Evolutionary conservation across 169 alveolate species (phyloP), one percentile per base, ranked within the genome.

Genomic region (Cryptosporidium bovis): DNA sequence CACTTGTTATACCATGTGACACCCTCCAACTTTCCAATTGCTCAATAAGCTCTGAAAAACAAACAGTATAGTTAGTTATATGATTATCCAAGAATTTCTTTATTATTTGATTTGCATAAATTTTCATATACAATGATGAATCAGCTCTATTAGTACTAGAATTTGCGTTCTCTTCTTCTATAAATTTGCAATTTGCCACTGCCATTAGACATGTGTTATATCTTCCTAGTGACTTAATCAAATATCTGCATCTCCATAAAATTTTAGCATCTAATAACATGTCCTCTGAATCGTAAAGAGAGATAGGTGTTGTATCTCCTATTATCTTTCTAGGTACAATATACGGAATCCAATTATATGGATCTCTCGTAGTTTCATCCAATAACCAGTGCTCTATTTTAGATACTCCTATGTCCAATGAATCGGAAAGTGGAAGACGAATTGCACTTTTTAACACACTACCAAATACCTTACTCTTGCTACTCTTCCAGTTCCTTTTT

Each of bases 11-110:
- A 12, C 51, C 44, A 44, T 77, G 85, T 15, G 58, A 36, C 7
- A 56, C 64, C 34, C 85, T 77, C 85, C 85, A 77, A 12, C 85
- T 77, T 33, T 77, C 85, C 58, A 77, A 77, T 33, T 77, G 85
- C 3, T 18, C 62, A 36, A 77, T 24, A 24, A 77, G 27, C 31
- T 77, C 85, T 2, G 85, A 77, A 53, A 77, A 77, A 33, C 85
- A 77, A 44, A 77, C 71, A 7, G 64, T 77, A 27, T 77, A 77
- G 46, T 3, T 60, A 3, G 77, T 60, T n/a, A 77, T 56, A 48
- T 77, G 71, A 36, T 40, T 71, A 34, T 44, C 85, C n/a, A 77
- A 16, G 29, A 77, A 58, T 16, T 27, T 77, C 24, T 56, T 46
- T 24, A 77, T 5, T 16, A 56, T 46, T 15, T 29, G 20, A 46